Conservation (phyloP, 495 filamentous ascomycete species). For the Aspergillus bridgeri region DNA sequence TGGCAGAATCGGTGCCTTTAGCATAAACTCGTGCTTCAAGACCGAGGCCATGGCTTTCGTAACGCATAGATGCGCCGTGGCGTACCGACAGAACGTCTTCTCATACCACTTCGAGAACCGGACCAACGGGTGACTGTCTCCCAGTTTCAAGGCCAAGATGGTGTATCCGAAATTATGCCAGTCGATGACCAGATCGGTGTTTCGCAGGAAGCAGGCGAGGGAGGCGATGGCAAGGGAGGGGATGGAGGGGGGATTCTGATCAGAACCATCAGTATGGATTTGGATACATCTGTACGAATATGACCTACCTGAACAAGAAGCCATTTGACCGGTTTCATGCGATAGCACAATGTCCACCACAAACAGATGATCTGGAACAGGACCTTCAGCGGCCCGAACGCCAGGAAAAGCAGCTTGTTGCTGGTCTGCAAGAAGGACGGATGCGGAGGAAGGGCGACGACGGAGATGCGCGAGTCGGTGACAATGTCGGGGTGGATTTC, state of each 20-base stretch:
- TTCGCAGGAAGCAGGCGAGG: conserved; percentile 69
- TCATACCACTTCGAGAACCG: conserved; percentile 74
- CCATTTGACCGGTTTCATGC: conserved; percentile 68
- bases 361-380: conserved; percentile 72
- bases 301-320: conserved; percentile 67
- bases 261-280: conserved; percentile 7
- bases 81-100: conserved; percentile 60
- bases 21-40: conserved; percentile 59
- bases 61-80: conserved; percentile 77
- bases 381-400: conserved; percentile 83
- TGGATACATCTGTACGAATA: background rate
- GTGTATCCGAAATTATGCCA: conserved; percentile 99
- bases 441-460: conserved; percentile 61
- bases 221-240: conserved; percentile 77
- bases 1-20: conserved; percentile 60
- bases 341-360: conserved; percentile 67
- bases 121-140: conserved; percentile 68
- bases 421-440: conserved; percentile 62
- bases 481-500: conserved; percentile 73
- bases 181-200: conserved; percentile 82
- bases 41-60: conserved; percentile 81
- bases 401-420: conserved; percentile 70
- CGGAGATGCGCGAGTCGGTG: conserved; percentile 59
- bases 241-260: conserved; percentile 90
- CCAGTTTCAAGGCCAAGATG: conserved; percentile 73